phyloP scores from a whole-genome alignment of 1,139 yeast genomes.

The Blastobotrys elegans region DNA sequence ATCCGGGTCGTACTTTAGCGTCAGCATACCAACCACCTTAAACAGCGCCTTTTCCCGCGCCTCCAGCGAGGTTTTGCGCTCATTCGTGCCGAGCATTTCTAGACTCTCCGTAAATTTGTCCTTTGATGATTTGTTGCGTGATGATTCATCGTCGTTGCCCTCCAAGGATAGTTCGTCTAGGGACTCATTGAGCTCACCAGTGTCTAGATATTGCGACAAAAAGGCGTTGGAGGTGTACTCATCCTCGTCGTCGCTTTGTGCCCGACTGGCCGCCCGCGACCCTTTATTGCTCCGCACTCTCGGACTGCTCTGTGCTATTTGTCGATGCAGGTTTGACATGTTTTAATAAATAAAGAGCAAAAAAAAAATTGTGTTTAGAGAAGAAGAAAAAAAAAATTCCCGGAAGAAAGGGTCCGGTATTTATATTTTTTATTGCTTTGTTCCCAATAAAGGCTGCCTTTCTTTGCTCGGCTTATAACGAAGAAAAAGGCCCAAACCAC shows the following conservation, averaged over 20 bases:
- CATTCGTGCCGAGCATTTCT: conserved; percentile 30
- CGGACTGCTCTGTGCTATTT: conserved; percentile 19
- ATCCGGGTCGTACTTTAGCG: conserved; percentile 33
- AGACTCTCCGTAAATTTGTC: conserved; percentile 27
- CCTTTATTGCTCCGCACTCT: conserved; percentile 18
- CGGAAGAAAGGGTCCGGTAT: too few species aligned
- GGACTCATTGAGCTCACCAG: conserved; percentile 22
- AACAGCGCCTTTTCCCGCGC: conserved; percentile 34
- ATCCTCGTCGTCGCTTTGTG: conserved; percentile 23
- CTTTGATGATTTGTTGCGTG: too few species aligned
- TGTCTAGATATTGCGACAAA: conserved; percentile 18
- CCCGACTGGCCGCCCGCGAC: conserved; percentile 19
- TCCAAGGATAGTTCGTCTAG: conserved; percentile 15
- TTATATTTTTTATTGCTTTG: too few species aligned
- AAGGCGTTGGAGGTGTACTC: conserved; percentile 25
- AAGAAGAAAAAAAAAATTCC: not conserved
- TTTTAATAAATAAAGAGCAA: not conserved
- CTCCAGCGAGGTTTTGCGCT: conserved; percentile 30
- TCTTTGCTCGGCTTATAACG: too few species aligned
- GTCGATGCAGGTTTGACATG: conserved; percentile 21
- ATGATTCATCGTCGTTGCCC: conserved; percentile 13
- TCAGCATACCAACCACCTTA: conserved; percentile 25
- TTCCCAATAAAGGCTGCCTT: too few species aligned
- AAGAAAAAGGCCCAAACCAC: too few species aligned
- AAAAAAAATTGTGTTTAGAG: not conserved